Conservation (phyloP, 1,284 basidiomycete species). For the Sanghuangporus sanghuang region DNA sequence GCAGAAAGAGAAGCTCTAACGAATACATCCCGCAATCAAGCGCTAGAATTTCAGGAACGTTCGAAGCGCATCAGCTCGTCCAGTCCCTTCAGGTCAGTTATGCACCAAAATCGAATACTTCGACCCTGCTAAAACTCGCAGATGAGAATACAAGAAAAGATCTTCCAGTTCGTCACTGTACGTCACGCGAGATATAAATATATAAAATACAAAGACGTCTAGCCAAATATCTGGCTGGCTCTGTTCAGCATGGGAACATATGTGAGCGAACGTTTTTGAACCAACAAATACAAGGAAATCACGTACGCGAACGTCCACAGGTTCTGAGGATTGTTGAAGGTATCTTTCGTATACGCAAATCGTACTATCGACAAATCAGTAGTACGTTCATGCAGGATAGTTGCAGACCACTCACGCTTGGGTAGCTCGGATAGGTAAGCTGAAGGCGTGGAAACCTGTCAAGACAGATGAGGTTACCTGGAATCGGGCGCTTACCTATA, state of each 20-base stretch:
- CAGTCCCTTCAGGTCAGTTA: no score
- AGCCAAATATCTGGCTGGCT: background rate
- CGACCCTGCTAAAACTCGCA: no score
- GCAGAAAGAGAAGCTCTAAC: no score
- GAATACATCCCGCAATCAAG: no score
- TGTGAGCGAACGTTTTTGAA: background rate
- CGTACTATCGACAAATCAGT: slow-evolving; percentile 34
- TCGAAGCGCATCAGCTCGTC: no score
- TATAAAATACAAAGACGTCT: background rate
- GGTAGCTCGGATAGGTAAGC: slow-evolving; percentile 31
- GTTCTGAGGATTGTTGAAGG: slow-evolving; percentile 59
- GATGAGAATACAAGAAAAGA: no score
- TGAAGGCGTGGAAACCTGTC: slow-evolving; percentile 26
- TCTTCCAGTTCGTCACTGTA: no score
- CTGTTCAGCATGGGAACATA: background rate
- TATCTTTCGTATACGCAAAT: slow-evolving; percentile 56
- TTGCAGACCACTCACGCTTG: slow-evolving; percentile 25
- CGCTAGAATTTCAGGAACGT: no score
- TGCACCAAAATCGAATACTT: no score
- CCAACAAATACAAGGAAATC: background rate
- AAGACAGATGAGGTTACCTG: slow-evolving; percentile 28
- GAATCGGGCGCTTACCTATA: slow-evolving; percentile 32
- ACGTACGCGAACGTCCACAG: slow-evolving; percentile 55
- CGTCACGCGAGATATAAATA: background rate
- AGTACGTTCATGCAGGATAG: background rate